Evolutionary conservation across 345 rosid genomes (phyloP).

Genomic region (Microcos paniculata): DNA sequence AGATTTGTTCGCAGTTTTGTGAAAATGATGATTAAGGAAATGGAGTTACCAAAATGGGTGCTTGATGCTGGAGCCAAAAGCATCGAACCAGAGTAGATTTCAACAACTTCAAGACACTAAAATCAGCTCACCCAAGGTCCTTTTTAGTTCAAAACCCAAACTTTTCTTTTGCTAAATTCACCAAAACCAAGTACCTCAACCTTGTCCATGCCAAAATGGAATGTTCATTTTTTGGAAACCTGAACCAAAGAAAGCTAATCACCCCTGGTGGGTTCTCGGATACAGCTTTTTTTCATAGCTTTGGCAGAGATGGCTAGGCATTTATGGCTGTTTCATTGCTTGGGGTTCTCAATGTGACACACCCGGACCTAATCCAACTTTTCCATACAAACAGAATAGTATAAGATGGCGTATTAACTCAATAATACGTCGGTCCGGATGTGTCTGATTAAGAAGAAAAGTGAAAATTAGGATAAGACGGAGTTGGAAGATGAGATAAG

Average conservation of each 20-base stretch:
- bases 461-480: no score
- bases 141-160: slow-evolving; percentile 52
- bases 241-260: slow-evolving; percentile 79
- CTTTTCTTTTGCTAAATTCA: slow-evolving; percentile 53
- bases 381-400: no score
- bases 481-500: no score
- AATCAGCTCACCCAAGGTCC: slow-evolving; percentile 42
- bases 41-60: slow-evolving; percentile 83
- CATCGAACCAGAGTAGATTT: slow-evolving; percentile 39
- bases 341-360: slow-evolving; percentile 73
- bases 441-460: no score
- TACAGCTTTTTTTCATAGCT: slow-evolving; percentile 59
- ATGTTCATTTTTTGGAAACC: slow-evolving; percentile 81
- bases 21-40: slow-evolving; percentile 66
- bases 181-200: slow-evolving; percentile 57
- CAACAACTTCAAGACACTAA: slow-evolving; percentile 47
- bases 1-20: slow-evolving; percentile 67
- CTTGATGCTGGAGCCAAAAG: slow-evolving; percentile 66
- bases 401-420: no score
- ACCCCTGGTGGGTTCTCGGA: slow-evolving; percentile 73
- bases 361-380: no score
- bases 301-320: slow-evolving; percentile 80
- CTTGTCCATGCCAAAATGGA: slow-evolving; percentile 97
- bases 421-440: no score
- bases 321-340: slow-evolving; percentile 71